Evolutionary conservation across 2,329 filamentous ascomycete genomes (phyloP).

Genomic region (Trichoderma brevicompactum): DNA sequence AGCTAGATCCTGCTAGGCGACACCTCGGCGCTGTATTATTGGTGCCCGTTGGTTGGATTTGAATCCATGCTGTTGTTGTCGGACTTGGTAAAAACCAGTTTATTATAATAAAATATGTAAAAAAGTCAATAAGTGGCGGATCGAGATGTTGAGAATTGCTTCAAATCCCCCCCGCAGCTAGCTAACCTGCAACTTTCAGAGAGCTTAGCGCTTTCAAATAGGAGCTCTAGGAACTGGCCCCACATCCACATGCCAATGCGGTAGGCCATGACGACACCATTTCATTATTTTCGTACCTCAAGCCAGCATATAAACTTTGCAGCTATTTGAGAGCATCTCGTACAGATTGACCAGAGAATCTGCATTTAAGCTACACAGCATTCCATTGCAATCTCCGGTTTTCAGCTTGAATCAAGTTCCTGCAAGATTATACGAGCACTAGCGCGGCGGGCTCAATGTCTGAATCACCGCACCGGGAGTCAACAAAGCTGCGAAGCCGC

Average conservation of each 20-base stretch:
- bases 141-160: no score
- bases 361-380: background rate
- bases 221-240: background rate
- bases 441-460: constrained; percentile 28
- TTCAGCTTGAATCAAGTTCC: background rate
- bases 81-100: no score
- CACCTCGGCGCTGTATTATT: background rate
- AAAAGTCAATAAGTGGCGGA: no score
- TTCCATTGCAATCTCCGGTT: constrained; percentile 8
- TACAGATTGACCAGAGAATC: background rate
- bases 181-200: no score
- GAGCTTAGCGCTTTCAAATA: no score
- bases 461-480: constrained; percentile 25
- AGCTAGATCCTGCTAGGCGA: constrained; percentile 5
- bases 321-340: background rate
- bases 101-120: no score
- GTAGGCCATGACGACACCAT: constrained; percentile 19
- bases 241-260: constrained; percentile 18
- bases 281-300: background rate
- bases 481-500: constrained; percentile 37
- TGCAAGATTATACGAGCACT: background rate
- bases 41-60: no score
- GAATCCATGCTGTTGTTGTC: no score
- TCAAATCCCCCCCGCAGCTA: no score
- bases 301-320: background rate